phyloP scores from a whole-genome alignment of 2,329 filamentous ascomycete genomes.

The Xylaria arbuscula region DNA sequence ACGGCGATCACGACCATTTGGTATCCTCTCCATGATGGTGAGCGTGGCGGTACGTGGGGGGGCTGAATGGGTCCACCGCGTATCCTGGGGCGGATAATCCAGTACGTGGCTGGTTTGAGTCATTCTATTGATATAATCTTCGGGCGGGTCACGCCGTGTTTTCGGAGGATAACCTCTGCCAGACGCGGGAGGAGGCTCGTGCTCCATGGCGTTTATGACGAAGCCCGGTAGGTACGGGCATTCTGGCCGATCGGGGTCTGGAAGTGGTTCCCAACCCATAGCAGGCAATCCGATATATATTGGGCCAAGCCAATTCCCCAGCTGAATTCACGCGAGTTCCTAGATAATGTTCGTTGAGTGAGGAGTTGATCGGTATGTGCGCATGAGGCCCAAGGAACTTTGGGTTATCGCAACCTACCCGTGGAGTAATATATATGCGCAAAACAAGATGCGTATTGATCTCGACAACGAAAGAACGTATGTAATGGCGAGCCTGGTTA shows the following conservation, averaged over 20 bases:
- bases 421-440: no score
- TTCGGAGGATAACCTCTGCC: background rate
- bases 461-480: no score
- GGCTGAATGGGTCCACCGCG: background rate
- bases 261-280: background rate
- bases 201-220: background rate
- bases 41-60: background rate
- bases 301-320: no score
- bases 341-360: no score
- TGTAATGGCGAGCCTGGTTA: no score
- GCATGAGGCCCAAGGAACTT: no score
- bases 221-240: background rate
- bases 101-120: background rate
- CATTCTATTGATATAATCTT: background rate
- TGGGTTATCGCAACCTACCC: no score
- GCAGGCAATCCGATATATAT: no score
- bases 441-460: no score
- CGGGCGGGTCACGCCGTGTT: background rate
- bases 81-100: background rate
- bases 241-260: background rate
- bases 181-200: constrained; percentile 7
- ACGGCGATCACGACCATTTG: background rate
- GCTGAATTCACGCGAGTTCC: no score
- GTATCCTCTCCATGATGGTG: background rate
- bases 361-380: no score